Conservation (phyloP, 2,329 filamentous ascomycete genomes). For the Paecilomyces niveus region DNA sequence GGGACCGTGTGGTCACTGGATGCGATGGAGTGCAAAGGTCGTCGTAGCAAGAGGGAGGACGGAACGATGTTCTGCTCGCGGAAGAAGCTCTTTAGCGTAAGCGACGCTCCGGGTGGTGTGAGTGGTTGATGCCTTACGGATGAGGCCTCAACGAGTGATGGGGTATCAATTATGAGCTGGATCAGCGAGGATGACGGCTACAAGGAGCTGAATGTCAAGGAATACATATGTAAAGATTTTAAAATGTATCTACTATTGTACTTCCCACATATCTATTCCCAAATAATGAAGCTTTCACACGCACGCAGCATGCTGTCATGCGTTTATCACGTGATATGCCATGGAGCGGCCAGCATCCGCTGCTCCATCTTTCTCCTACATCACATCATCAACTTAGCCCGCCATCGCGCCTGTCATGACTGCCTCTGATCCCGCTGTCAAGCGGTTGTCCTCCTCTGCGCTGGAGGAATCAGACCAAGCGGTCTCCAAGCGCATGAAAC, state of each 20-base stretch:
- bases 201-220: not conserved
- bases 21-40: not conserved
- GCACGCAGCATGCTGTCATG: conserved; percentile 8
- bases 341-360: conserved; percentile 2
- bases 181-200: not conserved
- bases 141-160: not conserved
- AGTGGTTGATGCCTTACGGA: conserved; percentile 16
- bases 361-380: conserved; percentile 3
- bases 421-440: conserved; percentile 20
- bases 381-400: conserved; percentile 8
- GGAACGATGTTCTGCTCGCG: conserved; percentile 12
- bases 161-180: not conserved
- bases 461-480: conserved; percentile 9
- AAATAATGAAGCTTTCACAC: not conserved
- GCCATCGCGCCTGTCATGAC: conserved; percentile 19
- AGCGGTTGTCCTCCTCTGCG: conserved; percentile 24
- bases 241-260: not conserved
- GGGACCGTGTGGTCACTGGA: conserved; percentile 1
- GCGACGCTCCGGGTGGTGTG: conserved; percentile 16
- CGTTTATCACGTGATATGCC: conserved; percentile 19
- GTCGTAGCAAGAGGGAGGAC: not conserved
- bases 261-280: not conserved
- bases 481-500: conserved; percentile 27
- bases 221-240: not conserved
- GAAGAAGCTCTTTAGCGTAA: conserved; percentile 33